These are phyloP conservation scores for Fulvia fulva DNA, from an alignment of 2,329 filamentous ascomycete species.

Conservation along the genomic window DNA sequence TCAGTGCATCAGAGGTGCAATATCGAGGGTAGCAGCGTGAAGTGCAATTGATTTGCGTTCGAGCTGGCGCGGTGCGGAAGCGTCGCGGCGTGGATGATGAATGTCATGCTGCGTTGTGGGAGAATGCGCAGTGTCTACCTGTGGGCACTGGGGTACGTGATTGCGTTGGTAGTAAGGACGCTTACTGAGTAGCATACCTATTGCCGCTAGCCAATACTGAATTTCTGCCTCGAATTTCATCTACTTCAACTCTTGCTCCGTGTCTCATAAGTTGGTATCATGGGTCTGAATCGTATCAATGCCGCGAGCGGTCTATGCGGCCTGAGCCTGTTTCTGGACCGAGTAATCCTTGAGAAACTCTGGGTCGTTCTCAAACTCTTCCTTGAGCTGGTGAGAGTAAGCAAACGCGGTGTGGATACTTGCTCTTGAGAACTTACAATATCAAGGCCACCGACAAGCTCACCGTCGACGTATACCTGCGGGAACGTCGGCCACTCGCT, in stretches of 20 bases:
- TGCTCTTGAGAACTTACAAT: conserved; percentile 66
- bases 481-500: conserved; percentile 99
- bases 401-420: not conserved
- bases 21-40: not conserved
- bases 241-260: not conserved
- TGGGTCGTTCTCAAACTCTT: conserved; percentile 79
- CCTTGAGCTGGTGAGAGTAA: conserved; percentile 68
- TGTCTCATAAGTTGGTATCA: conserved; percentile 4
- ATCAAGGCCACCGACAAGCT: conserved; percentile 88
- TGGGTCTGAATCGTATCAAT: not conserved
- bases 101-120: not conserved
- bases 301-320: not conserved
- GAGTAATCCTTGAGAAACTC: conserved; percentile 74
- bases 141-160: not conserved
- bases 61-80: not conserved
- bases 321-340: not conserved
- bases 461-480: conserved; percentile 86
- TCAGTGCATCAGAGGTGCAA: not conserved
- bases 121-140: not conserved
- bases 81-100: not conserved
- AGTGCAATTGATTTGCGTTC: not conserved
- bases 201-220: not conserved
- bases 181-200: not conserved
- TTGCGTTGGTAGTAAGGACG: not conserved
- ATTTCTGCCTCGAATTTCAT: not conserved